These are phyloP conservation scores for Cyberlindnera mississippiensis DNA, from an alignment of 805 yeast species.

Conservation along the genomic window DNA sequence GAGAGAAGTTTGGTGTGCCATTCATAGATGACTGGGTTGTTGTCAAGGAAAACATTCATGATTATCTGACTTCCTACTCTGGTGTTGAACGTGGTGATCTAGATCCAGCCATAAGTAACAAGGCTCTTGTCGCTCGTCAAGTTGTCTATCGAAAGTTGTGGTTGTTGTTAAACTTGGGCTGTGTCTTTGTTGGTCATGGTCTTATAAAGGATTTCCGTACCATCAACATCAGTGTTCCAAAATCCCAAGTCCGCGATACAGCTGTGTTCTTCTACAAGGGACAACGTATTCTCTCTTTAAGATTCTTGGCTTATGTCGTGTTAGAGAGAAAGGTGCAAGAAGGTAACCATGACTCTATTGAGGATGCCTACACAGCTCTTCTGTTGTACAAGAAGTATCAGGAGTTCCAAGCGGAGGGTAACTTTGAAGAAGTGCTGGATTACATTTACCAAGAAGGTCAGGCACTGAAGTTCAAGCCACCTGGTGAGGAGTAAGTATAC, in stretches of 20 bases:
- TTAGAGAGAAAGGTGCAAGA: constrained; percentile 76
- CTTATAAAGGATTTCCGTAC: constrained; percentile 87
- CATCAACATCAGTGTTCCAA: constrained; percentile 87
- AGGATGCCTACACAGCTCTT: constrained; percentile 89
- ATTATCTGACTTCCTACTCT: constrained; percentile 84
- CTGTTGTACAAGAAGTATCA: constrained; percentile 67
- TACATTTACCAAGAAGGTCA: constrained; percentile 68
- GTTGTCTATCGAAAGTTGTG: constrained; percentile 86
- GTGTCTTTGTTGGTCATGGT: constrained; percentile 94
- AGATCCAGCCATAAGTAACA: constrained; percentile 60
- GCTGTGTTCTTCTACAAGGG: constrained; percentile 72
- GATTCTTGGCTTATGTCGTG: constrained; percentile 80
- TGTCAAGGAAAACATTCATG: constrained; percentile 66
- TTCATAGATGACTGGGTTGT: constrained; percentile 92
- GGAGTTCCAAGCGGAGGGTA: constrained; percentile 54
- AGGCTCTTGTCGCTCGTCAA: constrained; percentile 72
- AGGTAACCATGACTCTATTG: constrained; percentile 95
- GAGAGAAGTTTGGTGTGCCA: constrained; percentile 63
- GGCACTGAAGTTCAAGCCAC: constrained; percentile 27
- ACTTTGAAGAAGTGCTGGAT: constrained; percentile 57
- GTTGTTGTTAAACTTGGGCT: constrained; percentile 84
- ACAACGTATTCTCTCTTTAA: constrained; percentile 75
- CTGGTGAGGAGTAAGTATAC: constrained; percentile 15
- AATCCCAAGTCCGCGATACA: constrained; percentile 84
- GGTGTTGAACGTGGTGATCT: constrained; percentile 95